Base-by-base conservation (phyloP, 441 rosid species). In the Macaranga tanarius region DNA sequence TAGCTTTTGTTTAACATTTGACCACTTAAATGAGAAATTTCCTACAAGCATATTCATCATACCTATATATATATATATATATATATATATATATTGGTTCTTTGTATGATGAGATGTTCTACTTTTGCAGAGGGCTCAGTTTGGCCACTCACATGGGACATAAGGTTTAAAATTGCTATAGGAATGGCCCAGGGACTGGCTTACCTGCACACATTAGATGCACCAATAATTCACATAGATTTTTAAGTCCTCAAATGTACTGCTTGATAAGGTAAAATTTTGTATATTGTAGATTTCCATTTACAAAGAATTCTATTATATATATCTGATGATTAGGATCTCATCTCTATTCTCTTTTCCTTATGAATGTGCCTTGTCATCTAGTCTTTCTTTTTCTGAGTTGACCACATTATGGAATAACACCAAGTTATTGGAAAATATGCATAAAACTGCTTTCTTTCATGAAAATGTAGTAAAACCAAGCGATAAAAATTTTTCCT, bases 221-320 rank as follows among this genome's bases (percentile, higher is more conserved):
- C 84, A 28, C 82, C 85, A 58, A 92, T 92, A 40, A 88, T 92
- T 13, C 88, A 87, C 76, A 77, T 92, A 52, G 97, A 91, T 75
- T 85, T 85, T 92, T 67, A 92, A 88, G 22, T 80, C 95, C 76
- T 88, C 97, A 19, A 90, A 92, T 52, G 88, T 92, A 70, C 84
- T 92, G 80, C 91, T 90, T 5, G 97, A 90, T 55, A 73, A 62
- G 73, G 96, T 91, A 80, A 70, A 45, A 22, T n/a, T 10, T 12
- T 51, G 42, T 45, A 12, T 58, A 10, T 47, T 56, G 28, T 61
- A 59, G 19, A 7, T n/a, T 62, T 75, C 45, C 10, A 28, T 11
- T 20, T 31, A 51, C 19, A 31, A 52, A 7, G 2, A 23, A 34
- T 9, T 15, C 16, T 22, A 9, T 56, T n/a, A 20, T 12, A 11